Evolutionary conservation across 2,329 filamentous ascomycete species (phyloP), one percentile per base, ranked within the genome.

Genomic region (Fusarium gaditjirri): DNA sequence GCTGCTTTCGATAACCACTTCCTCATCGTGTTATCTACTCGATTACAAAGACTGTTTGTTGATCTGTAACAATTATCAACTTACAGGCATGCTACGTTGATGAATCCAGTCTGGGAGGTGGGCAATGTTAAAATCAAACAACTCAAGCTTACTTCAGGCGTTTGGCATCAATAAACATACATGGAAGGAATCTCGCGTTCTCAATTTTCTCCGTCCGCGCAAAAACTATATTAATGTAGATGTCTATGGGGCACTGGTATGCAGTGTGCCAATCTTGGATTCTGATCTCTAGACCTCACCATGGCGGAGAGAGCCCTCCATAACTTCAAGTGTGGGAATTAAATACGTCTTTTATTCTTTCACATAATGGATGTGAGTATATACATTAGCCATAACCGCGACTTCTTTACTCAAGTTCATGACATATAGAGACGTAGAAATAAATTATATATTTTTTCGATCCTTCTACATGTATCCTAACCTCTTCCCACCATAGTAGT

Each of bases 361-460:
- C 3, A 17, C 21, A 23, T 17, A 23, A 31, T 11, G 14, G 2
- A 49, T 14, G 12, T 19, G 17, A 33, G 29, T 23, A 35, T 25
- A 35, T 36, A 36, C 35, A 11, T 50, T 19, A 17, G 10, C 21
- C 14, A n/a, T 27, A 38, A 16, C 10, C 7, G 25, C 14, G 14
- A 39, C 33, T 13, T 5, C 8, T 14, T 19, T 23, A 50, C 16
- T 23, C n/a, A 25, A 8, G 31, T 25, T 21, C 13, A 50, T 7
- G 16, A n/a, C 31, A 9, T 33, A 19, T 50, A 14, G n/a, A 50
- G 8, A 21, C 4, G 25, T 14, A 35, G n/a, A 6, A 25, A 50
- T 10, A 14, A 23, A 25, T 21, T 21, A 21, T 7, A 4, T n/a
- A 14, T 35, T 13, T 1, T 10, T 25, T 14, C 4, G 2, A 6